These are phyloP conservation scores for Coemansia sp. DNA, from an alignment of 192 early-diverging fungal genomes.

Conservation along the genomic window DNA sequence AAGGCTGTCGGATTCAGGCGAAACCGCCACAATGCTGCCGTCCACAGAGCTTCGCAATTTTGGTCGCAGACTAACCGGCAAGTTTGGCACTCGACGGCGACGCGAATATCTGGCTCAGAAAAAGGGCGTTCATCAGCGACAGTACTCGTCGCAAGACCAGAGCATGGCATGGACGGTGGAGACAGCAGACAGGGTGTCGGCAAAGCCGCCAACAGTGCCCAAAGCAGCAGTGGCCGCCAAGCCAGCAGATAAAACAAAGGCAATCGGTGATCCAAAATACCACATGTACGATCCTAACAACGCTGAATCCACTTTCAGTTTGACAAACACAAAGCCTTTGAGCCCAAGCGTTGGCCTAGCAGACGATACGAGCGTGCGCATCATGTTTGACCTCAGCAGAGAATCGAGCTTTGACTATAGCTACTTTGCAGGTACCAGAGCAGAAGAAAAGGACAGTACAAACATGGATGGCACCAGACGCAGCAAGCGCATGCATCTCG, in stretches of 20 bases:
- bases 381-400: conserved; percentile 39
- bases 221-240: neutral
- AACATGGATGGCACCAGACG: conserved; percentile 1
- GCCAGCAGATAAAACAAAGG: neutral
- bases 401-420: conserved; percentile 34
- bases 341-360: conserved; percentile 4
- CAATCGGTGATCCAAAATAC: neutral
- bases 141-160: neutral
- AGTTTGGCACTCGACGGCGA: conserved; percentile 23
- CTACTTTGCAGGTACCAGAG: neutral
- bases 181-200: neutral
- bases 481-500: conserved; percentile 40
- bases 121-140: neutral
- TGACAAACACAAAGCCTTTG: conserved; percentile 8
- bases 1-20: conserved; percentile 28
- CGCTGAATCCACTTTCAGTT: conserved; percentile 6
- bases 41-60: conserved; percentile 36
- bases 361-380: conserved; percentile 22
- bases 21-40: conserved; percentile 31
- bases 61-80: conserved; percentile 35
- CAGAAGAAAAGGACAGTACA: conserved; percentile 1
- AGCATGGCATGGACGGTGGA: neutral
- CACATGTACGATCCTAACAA: neutral
- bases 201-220: conserved; percentile 1
- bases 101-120: conserved; percentile 1